Conservation (phyloP, 805 yeast genomes). For the Yamadazyma olivae region DNA sequence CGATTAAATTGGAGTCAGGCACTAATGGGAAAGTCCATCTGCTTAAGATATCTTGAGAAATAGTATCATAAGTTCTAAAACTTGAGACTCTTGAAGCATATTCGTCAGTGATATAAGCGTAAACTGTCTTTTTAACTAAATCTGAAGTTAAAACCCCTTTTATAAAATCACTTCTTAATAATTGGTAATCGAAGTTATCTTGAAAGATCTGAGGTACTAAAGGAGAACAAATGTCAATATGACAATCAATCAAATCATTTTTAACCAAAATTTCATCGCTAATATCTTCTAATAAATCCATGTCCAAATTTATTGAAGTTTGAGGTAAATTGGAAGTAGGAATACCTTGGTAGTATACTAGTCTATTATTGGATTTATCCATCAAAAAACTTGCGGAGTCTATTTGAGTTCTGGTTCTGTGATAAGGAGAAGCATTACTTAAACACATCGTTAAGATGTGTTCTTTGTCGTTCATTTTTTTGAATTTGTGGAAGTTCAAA, state of each 20-base stretch:
- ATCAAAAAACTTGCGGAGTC: slow-evolving; percentile 85
- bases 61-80: slow-evolving; percentile 89
- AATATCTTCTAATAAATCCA: slow-evolving; percentile 75
- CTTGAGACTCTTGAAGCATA: slow-evolving; percentile 96
- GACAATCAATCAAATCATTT: slow-evolving; percentile 94
- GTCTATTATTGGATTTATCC: slow-evolving; percentile 69
- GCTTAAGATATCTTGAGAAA: slow-evolving; percentile 83
- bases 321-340: slow-evolving; percentile 47
- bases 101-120: slow-evolving; percentile 73
- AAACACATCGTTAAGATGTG: slow-evolving; percentile 94
- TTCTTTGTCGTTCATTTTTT: slow-evolving; percentile 76
- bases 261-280: slow-evolving; percentile 72
- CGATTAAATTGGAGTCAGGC: slow-evolving; percentile 77
- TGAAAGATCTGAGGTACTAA: slow-evolving; percentile 94
- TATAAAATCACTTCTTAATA: slow-evolving; percentile 80
- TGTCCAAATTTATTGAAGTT: slow-evolving; percentile 60
- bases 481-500: slow-evolving; percentile 67
- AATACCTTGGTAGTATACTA: slow-evolving; percentile 80
- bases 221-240: slow-evolving; percentile 91
- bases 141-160: slow-evolving; percentile 90
- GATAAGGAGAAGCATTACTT: slow-evolving; percentile 78
- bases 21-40: slow-evolving; percentile 92
- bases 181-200: slow-evolving; percentile 94
- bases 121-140: slow-evolving; percentile 83
- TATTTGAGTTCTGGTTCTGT: slow-evolving; percentile 75